Percentiles rank a stretch among this genome's conserved stretches.
Evolutionary conservation across 495 filamentous ascomycete genomes (phyloP).

Genomic region (Mycothermus thermophilus): DNA sequence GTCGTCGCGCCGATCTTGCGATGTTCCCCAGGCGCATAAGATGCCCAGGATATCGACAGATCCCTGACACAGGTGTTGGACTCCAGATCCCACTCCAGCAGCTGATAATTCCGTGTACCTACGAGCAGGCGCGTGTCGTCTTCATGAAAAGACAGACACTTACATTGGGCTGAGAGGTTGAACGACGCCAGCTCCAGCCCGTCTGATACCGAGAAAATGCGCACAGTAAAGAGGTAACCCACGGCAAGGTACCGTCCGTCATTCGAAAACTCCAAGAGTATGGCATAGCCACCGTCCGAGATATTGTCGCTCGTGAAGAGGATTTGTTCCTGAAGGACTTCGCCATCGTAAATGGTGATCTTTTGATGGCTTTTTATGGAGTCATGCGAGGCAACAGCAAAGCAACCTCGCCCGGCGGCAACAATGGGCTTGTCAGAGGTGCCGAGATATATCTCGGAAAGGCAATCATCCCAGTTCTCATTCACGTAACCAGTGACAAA

Average conservation of each 20-base stretch:
- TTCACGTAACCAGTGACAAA: slow-evolving; percentile 10
- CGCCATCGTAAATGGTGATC: slow-evolving; percentile 14
- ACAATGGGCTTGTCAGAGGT: slow-evolving; percentile 1
- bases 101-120: slow-evolving; percentile 8
- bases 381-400: not conserved
- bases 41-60: slow-evolving; percentile 10
- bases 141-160: slow-evolving; percentile 9
- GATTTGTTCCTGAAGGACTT: slow-evolving; percentile 10
- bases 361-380: not conserved
- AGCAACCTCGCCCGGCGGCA: not conserved
- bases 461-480: slow-evolving; percentile 16
- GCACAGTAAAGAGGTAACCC: slow-evolving; percentile 6
- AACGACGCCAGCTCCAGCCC: slow-evolving; percentile 8
- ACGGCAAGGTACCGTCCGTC: slow-evolving; percentile 9
- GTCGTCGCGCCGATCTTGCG: slow-evolving; percentile 6
- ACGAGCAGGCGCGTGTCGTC: slow-evolving; percentile 12
- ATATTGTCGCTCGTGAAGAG: too few relatives aligned
- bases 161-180: slow-evolving; percentile 5
- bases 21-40: slow-evolving; percentile 8
- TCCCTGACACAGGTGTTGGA: slow-evolving; percentile 3
- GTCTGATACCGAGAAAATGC: slow-evolving; percentile 13
- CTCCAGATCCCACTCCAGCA: slow-evolving; percentile 18
- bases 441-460: slow-evolving; percentile 12
- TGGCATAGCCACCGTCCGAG: too few relatives aligned
- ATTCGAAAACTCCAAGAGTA: too few relatives aligned